These are phyloP conservation scores for Gastrodia elata DNA, from an alignment of 106 monocot species.

Conservation along the genomic window DNA sequence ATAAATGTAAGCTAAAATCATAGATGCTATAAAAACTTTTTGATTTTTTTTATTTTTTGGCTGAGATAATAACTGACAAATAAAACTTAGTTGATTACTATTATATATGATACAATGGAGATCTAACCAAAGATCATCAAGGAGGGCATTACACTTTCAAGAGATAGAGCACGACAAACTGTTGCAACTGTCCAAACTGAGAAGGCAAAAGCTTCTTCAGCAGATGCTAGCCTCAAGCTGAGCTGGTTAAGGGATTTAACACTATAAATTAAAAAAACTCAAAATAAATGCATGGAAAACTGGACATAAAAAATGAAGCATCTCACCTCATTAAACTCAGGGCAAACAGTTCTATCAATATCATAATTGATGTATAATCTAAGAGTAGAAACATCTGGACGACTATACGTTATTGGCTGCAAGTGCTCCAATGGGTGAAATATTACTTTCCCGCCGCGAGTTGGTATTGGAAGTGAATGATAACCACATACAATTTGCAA, in stretches of 20 bases:
- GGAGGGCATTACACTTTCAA: slow-evolving; percentile 75
- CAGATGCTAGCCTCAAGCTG: slow-evolving; percentile 67
- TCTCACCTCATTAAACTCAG: slow-evolving; percentile 59
- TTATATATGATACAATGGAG: background rate
- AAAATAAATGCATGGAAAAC: background rate
- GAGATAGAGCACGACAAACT: slow-evolving; percentile 75
- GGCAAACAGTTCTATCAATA: slow-evolving; percentile 21
- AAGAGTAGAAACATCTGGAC: slow-evolving; percentile 43
- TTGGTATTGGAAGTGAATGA: slow-evolving; percentile 71
- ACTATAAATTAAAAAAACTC: slow-evolving; percentile 11
- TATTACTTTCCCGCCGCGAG: slow-evolving; percentile 64
- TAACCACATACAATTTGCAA: slow-evolving; percentile 84
- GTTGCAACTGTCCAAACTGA: slow-evolving; percentile 87
- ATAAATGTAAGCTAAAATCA: slow-evolving; percentile 2
- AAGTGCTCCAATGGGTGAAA: slow-evolving; percentile 90
- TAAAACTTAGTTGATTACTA: background rate
- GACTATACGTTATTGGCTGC: slow-evolving; percentile 67
- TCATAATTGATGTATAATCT: slow-evolving; percentile 22
- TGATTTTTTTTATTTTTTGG: no score
- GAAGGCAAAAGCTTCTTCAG: slow-evolving; percentile 88
- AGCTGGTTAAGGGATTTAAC: slow-evolving; percentile 40
- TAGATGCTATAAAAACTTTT: no score
- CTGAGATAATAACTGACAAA: background rate
- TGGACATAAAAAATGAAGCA: background rate
- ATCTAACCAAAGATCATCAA: background rate